phyloP scores from a whole-genome alignment of 2,329 filamentous ascomycete species.

The Thielaviopsis euricoi region DNA sequence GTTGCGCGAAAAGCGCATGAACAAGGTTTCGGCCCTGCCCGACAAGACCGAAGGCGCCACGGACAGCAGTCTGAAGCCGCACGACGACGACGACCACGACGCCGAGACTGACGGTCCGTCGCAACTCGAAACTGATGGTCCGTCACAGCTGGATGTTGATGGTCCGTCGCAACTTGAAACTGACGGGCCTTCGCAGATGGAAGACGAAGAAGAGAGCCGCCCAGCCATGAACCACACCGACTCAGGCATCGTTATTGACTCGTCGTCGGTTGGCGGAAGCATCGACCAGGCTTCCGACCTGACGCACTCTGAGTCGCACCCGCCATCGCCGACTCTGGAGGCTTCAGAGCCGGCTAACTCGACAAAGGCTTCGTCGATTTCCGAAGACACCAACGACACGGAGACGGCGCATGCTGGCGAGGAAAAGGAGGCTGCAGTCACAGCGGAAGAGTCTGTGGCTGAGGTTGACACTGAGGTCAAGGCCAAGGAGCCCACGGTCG shows the following conservation, averaged over 20 bases:
- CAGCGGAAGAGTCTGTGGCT: conserved; percentile 13
- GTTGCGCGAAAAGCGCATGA: conserved; percentile 59
- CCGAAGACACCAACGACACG: conserved; percentile 46
- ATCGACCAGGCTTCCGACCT: conserved; percentile 31
- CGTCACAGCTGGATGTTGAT: conserved; percentile 15
- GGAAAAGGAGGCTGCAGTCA: conserved; percentile 18
- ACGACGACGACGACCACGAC: conserved; percentile 12
- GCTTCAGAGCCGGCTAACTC: conserved; percentile 41
- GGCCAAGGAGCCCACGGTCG: neutral
- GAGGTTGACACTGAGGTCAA: neutral
- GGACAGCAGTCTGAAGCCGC: neutral
- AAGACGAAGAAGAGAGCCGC: conserved; percentile 14
- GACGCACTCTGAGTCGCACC: conserved; percentile 38
- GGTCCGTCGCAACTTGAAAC: conserved; percentile 14
- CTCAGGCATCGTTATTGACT: conserved; percentile 37
- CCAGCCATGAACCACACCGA: conserved; percentile 25
- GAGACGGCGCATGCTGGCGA: conserved; percentile 31
- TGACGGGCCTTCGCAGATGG: conserved; percentile 14
- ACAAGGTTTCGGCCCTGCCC: neutral
- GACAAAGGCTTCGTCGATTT: conserved; percentile 47
- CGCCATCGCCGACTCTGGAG: conserved; percentile 35
- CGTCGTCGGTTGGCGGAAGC: conserved; percentile 19
- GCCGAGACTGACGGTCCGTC: conserved; percentile 15
- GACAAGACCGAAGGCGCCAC: neutral
- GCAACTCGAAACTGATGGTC: conserved; percentile 13